These are phyloP conservation scores for Paraphoma chrysanthemicola DNA, from an alignment of 2,329 filamentous ascomycete genomes.

Conservation along the genomic window DNA sequence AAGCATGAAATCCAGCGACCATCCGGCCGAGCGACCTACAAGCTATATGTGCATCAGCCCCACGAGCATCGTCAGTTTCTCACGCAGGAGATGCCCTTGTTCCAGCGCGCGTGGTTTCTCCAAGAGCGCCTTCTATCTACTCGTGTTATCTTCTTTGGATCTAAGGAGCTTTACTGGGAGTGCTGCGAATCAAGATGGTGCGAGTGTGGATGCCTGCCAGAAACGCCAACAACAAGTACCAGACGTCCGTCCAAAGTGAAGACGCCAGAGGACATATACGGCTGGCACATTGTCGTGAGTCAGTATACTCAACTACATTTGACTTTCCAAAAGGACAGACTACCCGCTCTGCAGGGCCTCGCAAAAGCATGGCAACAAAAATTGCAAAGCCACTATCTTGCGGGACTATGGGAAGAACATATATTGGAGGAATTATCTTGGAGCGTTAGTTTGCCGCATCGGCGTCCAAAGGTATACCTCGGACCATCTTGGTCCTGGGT, in stretches of 20 bases:
- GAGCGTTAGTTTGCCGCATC: too few relatives aligned
- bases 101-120: constrained; percentile 15
- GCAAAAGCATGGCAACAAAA: too few relatives aligned
- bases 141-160: constrained; percentile 16
- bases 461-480: too few relatives aligned
- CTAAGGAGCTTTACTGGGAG: constrained; percentile 16
- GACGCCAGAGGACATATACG: not conserved
- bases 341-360: too few relatives aligned
- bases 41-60: not conserved
- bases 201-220: not conserved
- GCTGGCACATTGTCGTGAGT: too few relatives aligned
- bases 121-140: constrained; percentile 22
- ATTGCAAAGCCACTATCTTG: too few relatives aligned
- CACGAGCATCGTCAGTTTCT: not conserved
- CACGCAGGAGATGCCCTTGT: not conserved
- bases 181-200: constrained; percentile 1
- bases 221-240: not conserved
- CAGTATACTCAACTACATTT: too few relatives aligned
- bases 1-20: not conserved
- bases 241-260: not conserved
- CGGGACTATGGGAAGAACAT: too few relatives aligned
- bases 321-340: too few relatives aligned
- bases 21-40: not conserved
- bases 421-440: too few relatives aligned
- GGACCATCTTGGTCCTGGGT: too few relatives aligned